These are phyloP conservation scores for Pyrenophora teres DNA, from an alignment of 2,329 filamentous ascomycete species.

Conservation along the genomic window DNA sequence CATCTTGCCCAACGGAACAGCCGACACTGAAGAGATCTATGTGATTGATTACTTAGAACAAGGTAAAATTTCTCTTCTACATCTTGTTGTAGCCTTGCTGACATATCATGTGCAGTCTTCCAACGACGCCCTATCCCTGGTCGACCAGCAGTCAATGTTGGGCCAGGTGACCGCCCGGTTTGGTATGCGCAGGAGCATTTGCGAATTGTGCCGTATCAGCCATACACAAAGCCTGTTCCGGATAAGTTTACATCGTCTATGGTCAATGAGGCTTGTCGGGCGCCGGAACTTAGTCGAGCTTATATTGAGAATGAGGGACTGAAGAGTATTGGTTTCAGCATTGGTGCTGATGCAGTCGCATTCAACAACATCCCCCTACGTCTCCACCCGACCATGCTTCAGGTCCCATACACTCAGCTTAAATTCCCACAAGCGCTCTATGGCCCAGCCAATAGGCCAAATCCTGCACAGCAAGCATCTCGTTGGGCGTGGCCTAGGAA, in stretches of 20 bases:
- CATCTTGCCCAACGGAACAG: no score
- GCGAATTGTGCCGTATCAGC: constrained; percentile 26
- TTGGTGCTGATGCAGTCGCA: no score
- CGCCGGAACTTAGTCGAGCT: constrained; percentile 9
- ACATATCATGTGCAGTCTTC: no score
- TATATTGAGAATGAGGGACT: constrained; percentile 29
- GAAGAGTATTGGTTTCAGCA: constrained; percentile 11
- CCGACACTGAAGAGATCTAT: no score
- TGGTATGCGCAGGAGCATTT: constrained; percentile 15
- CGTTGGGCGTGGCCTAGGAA: no score
- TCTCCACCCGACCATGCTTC: not conserved
- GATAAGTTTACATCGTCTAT: constrained; percentile 18
- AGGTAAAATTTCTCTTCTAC: no score
- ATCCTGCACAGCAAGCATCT: no score
- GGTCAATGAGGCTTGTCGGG: constrained; percentile 18
- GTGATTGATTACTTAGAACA: no score
- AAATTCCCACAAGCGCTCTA: not conserved
- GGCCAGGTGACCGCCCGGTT: constrained; percentile 7
- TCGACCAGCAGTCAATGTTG: constrained; percentile 7
- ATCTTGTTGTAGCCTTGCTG: no score
- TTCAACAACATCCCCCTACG: not conserved
- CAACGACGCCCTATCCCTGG: no score
- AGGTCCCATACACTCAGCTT: not conserved
- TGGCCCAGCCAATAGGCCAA: not conserved
- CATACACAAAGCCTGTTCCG: constrained; percentile 21